Percentiles rank a stretch among this genome's conserved stretches.
Conservation (phyloP, 495 filamentous ascomycete genomes). For the Neurospora pannonica region DNA sequence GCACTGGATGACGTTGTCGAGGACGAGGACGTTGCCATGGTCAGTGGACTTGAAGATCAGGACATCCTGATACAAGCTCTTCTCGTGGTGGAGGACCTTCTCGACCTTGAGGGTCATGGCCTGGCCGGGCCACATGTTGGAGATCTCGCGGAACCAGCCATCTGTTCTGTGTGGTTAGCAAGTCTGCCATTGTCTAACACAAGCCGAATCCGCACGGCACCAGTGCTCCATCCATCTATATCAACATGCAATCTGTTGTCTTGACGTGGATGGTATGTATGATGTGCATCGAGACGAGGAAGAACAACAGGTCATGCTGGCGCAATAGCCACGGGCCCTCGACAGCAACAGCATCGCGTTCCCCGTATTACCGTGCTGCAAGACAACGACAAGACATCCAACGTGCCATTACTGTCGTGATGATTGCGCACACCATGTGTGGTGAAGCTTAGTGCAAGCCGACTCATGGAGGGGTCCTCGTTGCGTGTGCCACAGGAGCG, state of each 20-base stretch:
- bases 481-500: constrained; percentile 6
- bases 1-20: constrained; percentile 98
- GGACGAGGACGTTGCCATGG: constrained; percentile 93
- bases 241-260: background rate
- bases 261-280: background rate
- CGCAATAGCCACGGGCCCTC: background rate
- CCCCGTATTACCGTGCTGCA: background rate
- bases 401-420: background rate
- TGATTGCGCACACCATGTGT: background rate
- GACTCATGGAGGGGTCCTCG: background rate
- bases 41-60: constrained; percentile 95
- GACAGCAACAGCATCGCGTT: constrained; percentile 2
- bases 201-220: background rate
- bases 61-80: constrained; percentile 97
- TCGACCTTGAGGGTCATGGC: constrained; percentile 98
- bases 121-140: constrained; percentile 97
- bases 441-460: background rate
- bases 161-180: constrained; percentile 40
- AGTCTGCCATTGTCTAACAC: background rate
- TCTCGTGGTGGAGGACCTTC: constrained; percentile 96
- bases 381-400: background rate
- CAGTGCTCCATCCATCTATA: background rate
- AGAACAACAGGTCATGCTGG: background rate
- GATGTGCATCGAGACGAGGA: background rate
- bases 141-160: constrained; percentile 99